Evolutionary conservation across 2,329 filamentous ascomycete species (phyloP).

Genomic region (Fusarium coffeatum): DNA sequence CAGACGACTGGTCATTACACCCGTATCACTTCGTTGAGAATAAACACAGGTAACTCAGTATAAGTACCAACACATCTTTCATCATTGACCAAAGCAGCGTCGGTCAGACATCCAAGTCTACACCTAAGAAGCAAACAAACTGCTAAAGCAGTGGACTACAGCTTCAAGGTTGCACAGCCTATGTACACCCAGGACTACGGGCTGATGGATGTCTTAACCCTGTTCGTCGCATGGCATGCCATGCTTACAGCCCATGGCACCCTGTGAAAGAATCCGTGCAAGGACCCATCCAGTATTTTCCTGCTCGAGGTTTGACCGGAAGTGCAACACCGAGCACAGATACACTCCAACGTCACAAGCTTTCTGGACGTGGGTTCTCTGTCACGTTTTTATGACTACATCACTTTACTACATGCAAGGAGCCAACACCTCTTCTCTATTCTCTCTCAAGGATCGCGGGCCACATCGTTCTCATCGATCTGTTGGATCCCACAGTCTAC

Average conservation of each 20-base stretch:
- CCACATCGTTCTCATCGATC: not conserved
- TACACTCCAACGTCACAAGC: slow-evolving; percentile 18
- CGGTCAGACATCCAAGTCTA: not conserved
- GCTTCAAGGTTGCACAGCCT: slow-evolving; percentile 14
- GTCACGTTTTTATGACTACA: slow-evolving; percentile 22
- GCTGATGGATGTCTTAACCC: slow-evolving; percentile 38
- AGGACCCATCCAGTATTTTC: slow-evolving; percentile 18
- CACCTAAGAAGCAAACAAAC: not conserved
- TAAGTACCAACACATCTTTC: not conserved
- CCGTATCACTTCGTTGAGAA: not conserved
- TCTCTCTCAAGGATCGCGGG: slow-evolving; percentile 1
- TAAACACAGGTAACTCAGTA: not conserved
- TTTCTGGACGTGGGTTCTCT: slow-evolving; percentile 1
- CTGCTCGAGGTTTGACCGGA: slow-evolving; percentile 24
- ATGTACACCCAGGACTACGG: slow-evolving; percentile 36
- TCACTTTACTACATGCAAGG: slow-evolving; percentile 4
- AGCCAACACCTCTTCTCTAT: not conserved
- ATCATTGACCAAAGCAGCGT: not conserved
- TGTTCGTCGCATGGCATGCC: slow-evolving; percentile 40
- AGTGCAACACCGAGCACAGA: slow-evolving; percentile 36
- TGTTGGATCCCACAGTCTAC: not conserved
- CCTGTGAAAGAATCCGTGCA: slow-evolving; percentile 32
- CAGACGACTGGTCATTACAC: not conserved
- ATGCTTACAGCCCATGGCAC: slow-evolving; percentile 17
- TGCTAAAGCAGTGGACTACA: not conserved